Percentiles rank a stretch among this genome's conserved stretches.
phyloP scores from a whole-genome alignment of 768 basidiomycete genomes.

The Phaeotremella skinneri region DNA sequence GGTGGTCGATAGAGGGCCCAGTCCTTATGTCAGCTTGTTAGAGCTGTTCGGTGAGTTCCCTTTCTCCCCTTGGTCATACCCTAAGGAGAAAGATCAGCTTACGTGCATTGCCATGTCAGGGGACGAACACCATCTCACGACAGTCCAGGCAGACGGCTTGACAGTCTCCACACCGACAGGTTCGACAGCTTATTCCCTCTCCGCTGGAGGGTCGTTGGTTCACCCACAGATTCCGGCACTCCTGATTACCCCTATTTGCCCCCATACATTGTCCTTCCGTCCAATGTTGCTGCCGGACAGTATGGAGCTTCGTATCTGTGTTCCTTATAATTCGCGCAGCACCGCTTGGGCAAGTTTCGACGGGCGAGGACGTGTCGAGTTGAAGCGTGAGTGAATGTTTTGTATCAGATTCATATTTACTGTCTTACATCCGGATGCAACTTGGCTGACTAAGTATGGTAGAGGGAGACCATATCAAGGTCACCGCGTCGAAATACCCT shows the following conservation, averaged over 20 bases:
- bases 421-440: slow-evolving; percentile 11
- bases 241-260: slow-evolving; percentile 95
- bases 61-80: not conserved
- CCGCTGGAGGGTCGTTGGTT: slow-evolving; percentile 94
- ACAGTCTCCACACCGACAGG: slow-evolving; percentile 95
- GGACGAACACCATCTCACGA: slow-evolving; percentile 98
- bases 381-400: slow-evolving; percentile 72
- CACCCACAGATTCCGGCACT: slow-evolving; percentile 97
- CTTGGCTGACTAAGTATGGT: slow-evolving; percentile 25
- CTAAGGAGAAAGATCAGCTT: not conserved
- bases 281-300: slow-evolving; percentile 98
- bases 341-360: slow-evolving; percentile 99
- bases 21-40: slow-evolving; percentile 91
- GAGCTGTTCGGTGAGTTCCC: slow-evolving; percentile 83
- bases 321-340: slow-evolving; percentile 97
- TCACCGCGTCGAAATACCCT: slow-evolving; percentile 93
- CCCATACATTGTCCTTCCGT: slow-evolving; percentile 95
- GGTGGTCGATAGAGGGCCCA: slow-evolving; percentile 95
- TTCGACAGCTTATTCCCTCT: slow-evolving; percentile 97
- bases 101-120: slow-evolving; percentile 57
- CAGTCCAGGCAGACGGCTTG: slow-evolving; percentile 95
- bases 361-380: slow-evolving; percentile 90
- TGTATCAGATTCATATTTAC: not conserved
- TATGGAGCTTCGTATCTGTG: slow-evolving; percentile 96
- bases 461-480: slow-evolving; percentile 99